phyloP scores from a whole-genome alignment of 345 rosid species.

The Turritis glabra region DNA sequence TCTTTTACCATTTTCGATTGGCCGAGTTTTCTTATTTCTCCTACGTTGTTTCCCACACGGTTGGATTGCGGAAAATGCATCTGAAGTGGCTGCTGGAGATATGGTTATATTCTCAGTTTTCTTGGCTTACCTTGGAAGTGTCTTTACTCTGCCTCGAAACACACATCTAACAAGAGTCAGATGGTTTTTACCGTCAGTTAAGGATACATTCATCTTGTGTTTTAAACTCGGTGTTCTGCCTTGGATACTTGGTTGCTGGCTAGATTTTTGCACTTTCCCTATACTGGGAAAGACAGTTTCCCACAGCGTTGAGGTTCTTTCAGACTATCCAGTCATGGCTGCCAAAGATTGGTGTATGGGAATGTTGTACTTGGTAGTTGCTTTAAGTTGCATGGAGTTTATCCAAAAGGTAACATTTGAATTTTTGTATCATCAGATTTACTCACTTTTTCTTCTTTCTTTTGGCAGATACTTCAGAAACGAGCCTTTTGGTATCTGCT shows the following conservation, averaged over 20 bases:
- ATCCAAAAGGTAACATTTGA: conserved; percentile 26
- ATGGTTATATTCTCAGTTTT: not conserved
- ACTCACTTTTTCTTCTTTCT: not conserved
- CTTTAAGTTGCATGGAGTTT: not conserved
- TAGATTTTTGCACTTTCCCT: conserved; percentile 22
- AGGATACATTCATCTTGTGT: not conserved
- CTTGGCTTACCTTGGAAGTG: not conserved
- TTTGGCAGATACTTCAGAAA: conserved; percentile 13
- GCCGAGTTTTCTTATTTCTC: not conserved
- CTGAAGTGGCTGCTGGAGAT: conserved; percentile 5
- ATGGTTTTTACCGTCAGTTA: not conserved
- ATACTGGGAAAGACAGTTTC: not conserved
- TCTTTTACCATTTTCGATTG: conserved; percentile 23
- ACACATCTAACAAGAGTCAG: not conserved
- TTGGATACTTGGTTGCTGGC: conserved; percentile 20
- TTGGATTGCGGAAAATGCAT: not conserved
- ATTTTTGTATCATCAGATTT: not conserved
- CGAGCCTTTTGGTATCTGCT: conserved; percentile 25
- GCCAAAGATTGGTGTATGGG: conserved; percentile 5
- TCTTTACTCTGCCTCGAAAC: not conserved
- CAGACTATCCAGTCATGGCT: not conserved
- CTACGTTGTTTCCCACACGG: not conserved
- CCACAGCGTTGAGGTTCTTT: not conserved
- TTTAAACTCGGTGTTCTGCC: conserved; percentile 26
- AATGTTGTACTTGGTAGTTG: not conserved